Conservation (phyloP, 768 basidiomycete genomes). For the Termitomyces sp. region DNA sequence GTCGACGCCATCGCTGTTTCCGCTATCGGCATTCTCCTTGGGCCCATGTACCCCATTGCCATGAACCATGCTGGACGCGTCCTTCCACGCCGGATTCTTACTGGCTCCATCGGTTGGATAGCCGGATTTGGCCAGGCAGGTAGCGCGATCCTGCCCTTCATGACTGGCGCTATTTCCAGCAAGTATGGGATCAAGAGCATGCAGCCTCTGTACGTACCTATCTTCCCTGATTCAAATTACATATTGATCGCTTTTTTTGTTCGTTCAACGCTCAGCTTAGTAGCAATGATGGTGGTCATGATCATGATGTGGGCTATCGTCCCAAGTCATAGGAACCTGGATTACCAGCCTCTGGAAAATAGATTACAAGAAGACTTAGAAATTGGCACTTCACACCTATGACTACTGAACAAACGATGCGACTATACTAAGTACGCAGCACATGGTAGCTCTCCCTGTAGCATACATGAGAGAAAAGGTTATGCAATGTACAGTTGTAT, state of each 20-base stretch:
- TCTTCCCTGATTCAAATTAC: background rate
- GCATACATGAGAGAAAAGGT: background rate
- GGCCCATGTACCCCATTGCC: conserved; percentile 69
- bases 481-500: background rate
- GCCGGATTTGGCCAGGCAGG: conserved; percentile 69
- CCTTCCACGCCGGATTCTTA: conserved; percentile 66
- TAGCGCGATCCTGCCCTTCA: conserved; percentile 65
- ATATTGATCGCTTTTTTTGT: background rate
- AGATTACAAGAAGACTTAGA: background rate
- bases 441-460: too few species aligned
- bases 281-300: conserved; percentile 58
- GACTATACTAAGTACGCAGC: background rate
- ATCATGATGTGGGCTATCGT: conserved; percentile 52
- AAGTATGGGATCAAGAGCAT: conserved; percentile 55
- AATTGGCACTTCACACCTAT: background rate
- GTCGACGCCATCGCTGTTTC: conserved; percentile 61
- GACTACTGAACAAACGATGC: background rate
- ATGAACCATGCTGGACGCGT: conserved; percentile 68
- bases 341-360: background rate
- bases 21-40: conserved; percentile 63
- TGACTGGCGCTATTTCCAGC: conserved; percentile 63
- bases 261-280: conserved; percentile 31
- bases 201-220: conserved; percentile 51
- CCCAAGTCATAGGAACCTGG: conserved; percentile 22
- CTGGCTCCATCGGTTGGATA: conserved; percentile 62